Conservation (phyloP, 1,284 basidiomycete species). For the Austroboletus rostrupii region DNA sequence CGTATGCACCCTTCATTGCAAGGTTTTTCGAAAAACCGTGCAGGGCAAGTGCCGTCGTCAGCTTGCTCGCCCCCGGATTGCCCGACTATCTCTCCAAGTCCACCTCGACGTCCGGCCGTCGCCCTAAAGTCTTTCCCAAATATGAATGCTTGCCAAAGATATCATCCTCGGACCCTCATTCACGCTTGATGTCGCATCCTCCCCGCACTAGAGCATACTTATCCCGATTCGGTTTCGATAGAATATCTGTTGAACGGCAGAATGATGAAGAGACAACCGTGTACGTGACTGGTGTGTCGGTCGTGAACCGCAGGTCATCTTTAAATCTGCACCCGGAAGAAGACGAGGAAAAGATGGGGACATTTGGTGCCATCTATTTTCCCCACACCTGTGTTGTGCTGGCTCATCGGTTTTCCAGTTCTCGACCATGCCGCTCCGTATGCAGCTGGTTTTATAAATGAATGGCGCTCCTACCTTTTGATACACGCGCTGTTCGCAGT, state of each 20-base stretch:
- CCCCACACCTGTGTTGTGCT: not conserved
- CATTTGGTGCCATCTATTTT: conserved; percentile 12
- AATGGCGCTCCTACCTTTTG: conserved; percentile 19
- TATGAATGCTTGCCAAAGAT: too few species aligned
- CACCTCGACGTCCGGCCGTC: conserved; percentile 20
- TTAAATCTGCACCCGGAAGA: too few species aligned
- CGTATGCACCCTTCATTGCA: conserved; percentile 14
- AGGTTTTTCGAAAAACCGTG: conserved; percentile 12
- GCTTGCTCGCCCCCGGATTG: conserved; percentile 20
- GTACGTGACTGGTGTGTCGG: too few species aligned
- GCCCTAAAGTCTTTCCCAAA: too few species aligned
- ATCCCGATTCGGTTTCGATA: too few species aligned
- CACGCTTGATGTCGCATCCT: too few species aligned
- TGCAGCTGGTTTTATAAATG: conserved; percentile 16
- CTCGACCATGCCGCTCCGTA: conserved; percentile 16
- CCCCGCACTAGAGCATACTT: too few species aligned
- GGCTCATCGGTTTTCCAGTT: conserved; percentile 7
- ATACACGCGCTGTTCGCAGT: conserved; percentile 22
- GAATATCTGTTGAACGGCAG: too few species aligned
- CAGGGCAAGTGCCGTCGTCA: conserved; percentile 3
- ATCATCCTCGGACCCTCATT: too few species aligned
- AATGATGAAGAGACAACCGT: too few species aligned
- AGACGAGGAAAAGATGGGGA: conserved; percentile 7
- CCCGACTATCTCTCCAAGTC: conserved; percentile 15
- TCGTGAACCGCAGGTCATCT: too few species aligned